Percentiles rank a stretch among this genome's conserved stretches.
These are phyloP conservation scores for Hanseniaspora guilliermondii DNA, from an alignment of 805 yeast genomes.

Conservation along the genomic window DNA sequence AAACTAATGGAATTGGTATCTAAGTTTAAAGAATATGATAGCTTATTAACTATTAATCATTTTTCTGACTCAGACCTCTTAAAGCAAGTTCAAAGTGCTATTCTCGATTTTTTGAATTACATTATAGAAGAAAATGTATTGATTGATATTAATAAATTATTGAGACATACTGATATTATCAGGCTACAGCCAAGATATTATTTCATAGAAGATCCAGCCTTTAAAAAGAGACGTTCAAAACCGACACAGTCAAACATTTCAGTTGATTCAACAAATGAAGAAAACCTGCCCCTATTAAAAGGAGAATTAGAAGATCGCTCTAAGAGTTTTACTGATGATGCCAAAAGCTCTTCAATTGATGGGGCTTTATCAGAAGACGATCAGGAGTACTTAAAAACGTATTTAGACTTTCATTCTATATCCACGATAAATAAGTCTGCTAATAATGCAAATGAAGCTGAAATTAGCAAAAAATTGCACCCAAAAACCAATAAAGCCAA, in stretches of 20 bases:
- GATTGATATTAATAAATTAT: not conserved
- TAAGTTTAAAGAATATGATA: not conserved
- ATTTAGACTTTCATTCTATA: not conserved
- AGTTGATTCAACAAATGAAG: not conserved
- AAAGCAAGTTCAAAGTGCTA: not conserved
- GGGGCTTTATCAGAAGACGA: not conserved
- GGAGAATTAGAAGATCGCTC: too few relatives aligned
- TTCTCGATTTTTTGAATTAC: not conserved
- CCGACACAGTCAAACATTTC: not conserved
- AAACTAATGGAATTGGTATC: not conserved
- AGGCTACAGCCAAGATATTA: not conserved
- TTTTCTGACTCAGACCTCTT: not conserved
- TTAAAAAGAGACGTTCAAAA: not conserved
- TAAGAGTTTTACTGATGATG: not conserved
- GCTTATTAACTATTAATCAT: too few relatives aligned
- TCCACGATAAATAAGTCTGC: not conserved
- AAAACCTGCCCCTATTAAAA: too few relatives aligned
- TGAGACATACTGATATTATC: not conserved
- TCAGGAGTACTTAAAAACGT: not conserved
- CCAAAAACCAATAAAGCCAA: not conserved
- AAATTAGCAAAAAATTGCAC: not conserved
- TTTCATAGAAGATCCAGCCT: not conserved
- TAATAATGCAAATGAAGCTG: not conserved
- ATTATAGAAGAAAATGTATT: not conserved
- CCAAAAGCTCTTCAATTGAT: not conserved